These are phyloP conservation scores for Chaetothyriales sp. DNA, from an alignment of 2,329 filamentous ascomycete species.

Conservation along the genomic window DNA sequence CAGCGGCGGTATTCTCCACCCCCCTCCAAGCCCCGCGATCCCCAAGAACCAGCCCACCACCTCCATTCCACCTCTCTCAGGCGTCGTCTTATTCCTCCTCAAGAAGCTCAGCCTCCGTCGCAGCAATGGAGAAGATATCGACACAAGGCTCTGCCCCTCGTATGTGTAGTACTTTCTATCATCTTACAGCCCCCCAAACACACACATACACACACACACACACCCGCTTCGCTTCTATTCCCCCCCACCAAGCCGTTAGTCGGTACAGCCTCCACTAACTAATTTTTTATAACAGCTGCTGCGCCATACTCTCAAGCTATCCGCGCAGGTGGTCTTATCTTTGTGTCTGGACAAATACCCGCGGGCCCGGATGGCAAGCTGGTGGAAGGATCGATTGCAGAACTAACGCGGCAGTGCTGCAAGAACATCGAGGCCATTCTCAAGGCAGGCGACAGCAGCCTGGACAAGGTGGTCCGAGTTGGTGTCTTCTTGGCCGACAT, in stretches of 20 bases:
- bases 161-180: neutral
- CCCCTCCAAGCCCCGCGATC: neutral
- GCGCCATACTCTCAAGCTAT: slow-evolving; percentile 41
- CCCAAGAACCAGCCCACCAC: neutral
- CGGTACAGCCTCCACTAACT: too few relatives aligned
- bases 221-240: too few relatives aligned
- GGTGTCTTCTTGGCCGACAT: slow-evolving; percentile 84
- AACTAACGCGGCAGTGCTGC: slow-evolving; percentile 57
- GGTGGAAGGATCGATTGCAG: slow-evolving; percentile 48
- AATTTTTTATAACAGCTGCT: slow-evolving; percentile 6
- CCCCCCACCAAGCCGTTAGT: too few relatives aligned
- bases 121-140: neutral
- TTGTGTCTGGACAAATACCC: slow-evolving; percentile 64
- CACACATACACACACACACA: too few relatives aligned
- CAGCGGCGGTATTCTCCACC: neutral
- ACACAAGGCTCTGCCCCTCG: neutral
- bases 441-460: slow-evolving; percentile 59
- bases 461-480: slow-evolving; percentile 76
- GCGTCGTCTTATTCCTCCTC: neutral
- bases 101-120: neutral
- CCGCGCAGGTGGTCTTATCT: slow-evolving; percentile 52
- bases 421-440: slow-evolving; percentile 75
- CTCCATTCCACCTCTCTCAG: neutral
- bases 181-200: too few relatives aligned
- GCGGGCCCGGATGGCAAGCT: slow-evolving; percentile 46